These are phyloP conservation scores for Sutorius eximius DNA, from an alignment of 1,284 basidiomycete genomes.

Conservation along the genomic window DNA sequence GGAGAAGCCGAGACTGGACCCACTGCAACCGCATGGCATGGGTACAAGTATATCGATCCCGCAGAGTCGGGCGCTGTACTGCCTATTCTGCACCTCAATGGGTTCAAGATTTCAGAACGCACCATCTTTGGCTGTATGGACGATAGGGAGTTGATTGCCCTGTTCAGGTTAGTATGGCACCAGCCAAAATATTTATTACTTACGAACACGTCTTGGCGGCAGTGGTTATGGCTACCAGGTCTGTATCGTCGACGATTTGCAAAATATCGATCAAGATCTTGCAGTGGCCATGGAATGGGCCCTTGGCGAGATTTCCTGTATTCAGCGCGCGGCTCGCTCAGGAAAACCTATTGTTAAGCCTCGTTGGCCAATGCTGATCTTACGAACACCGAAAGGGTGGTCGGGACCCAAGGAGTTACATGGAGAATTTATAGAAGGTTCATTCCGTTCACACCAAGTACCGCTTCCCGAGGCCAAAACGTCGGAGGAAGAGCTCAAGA, in stretches of 20 bases:
- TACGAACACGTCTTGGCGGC: conserved; percentile 4
- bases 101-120: conserved; percentile 85
- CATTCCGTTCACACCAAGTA: conserved; percentile 76
- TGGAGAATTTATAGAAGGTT: conserved; percentile 76
- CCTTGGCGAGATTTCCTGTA: conserved; percentile 70
- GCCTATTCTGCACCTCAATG: conserved; percentile 84
- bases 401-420: conserved; percentile 65
- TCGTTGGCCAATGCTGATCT: conserved; percentile 82
- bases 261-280: conserved; percentile 66
- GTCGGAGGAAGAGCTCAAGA: conserved; percentile 58
- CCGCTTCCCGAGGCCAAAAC: conserved; percentile 74
- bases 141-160: conserved; percentile 69
- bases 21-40: conserved; percentile 83
- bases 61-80: conserved; percentile 86
- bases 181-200: not conserved
- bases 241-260: conserved; percentile 75
- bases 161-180: conserved; percentile 47
- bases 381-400: conserved; percentile 83
- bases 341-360: conserved; percentile 80
- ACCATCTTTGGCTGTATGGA: conserved; percentile 92
- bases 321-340: conserved; percentile 74
- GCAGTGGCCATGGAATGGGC: conserved; percentile 85
- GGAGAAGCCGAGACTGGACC: conserved; percentile 88
- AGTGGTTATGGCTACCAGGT: conserved; percentile 87
- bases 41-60: conserved; percentile 88